Evolutionary conservation across 345 rosid species (phyloP).

Genomic region (Populus ilicifolia): DNA sequence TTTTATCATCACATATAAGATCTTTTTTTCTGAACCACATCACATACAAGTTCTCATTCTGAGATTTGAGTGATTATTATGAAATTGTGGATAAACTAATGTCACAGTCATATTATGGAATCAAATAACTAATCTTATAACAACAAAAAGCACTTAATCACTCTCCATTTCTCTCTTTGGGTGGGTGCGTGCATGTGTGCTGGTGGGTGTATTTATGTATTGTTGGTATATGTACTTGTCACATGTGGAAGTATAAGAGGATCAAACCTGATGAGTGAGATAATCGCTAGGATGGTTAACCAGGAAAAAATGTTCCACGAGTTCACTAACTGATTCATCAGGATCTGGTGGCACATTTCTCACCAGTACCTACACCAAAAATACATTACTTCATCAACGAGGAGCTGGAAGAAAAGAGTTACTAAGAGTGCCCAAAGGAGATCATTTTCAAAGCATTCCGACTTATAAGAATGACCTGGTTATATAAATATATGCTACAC

Average conservation of each 20-base stretch:
- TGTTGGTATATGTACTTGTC: not conserved
- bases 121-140: not conserved
- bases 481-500: too few relatives aligned
- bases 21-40: not conserved
- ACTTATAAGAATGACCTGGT: not conserved
- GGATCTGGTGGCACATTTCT: slow-evolving; percentile 89
- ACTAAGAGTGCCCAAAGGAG: not conserved
- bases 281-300: slow-evolving; percentile 87
- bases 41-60: not conserved
- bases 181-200: not conserved
- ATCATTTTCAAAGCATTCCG: not conserved
- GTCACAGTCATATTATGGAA: not conserved
- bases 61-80: not conserved
- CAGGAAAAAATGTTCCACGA: slow-evolving; percentile 79
- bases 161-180: too few relatives aligned
- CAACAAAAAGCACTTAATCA: not conserved
- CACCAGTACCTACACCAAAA: slow-evolving; percentile 59
- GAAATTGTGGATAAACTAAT: not conserved
- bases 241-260: not conserved
- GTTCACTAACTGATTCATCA: slow-evolving; percentile 79
- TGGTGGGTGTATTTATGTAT: not conserved
- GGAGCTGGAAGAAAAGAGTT: not conserved
- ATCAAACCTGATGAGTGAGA: slow-evolving; percentile 76
- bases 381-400: slow-evolving; percentile 6
- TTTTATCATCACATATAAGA: not conserved